A percentile compares a stretch with the other conserved stretches of the same genome.
These are phyloP conservation scores for Diplodia seriata DNA, from an alignment of 2,329 filamentous ascomycete species.

Conservation along the genomic window DNA sequence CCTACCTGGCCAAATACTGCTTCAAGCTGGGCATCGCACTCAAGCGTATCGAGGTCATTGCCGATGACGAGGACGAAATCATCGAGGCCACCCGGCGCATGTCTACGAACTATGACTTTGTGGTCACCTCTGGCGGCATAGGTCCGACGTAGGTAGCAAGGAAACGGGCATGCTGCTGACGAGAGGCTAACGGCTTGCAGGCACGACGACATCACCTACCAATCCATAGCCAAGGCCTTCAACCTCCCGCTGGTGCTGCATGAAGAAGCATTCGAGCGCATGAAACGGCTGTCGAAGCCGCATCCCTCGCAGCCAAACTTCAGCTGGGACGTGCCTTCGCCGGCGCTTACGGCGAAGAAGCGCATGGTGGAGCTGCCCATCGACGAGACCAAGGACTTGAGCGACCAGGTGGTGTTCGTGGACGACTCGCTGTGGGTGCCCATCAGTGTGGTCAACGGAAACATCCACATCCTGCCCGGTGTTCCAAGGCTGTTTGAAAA, in stretches of 20 bases:
- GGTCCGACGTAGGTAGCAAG: constrained; percentile 79
- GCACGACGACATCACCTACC: constrained; percentile 97
- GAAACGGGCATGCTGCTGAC: constrained; percentile 36
- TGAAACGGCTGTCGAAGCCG: constrained; percentile 80
- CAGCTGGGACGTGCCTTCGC: constrained; percentile 82
- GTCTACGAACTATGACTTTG: constrained; percentile 89
- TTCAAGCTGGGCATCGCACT: constrained; percentile 71
- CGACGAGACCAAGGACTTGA: constrained; percentile 68
- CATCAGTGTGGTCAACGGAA: constrained; percentile 85
- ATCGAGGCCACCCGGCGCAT: constrained; percentile 85
- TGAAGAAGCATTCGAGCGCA: constrained; percentile 75
- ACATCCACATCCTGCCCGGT: constrained; percentile 90
- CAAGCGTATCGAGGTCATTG: constrained; percentile 89
- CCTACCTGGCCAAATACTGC: constrained; percentile 70
- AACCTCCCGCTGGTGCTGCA: constrained; percentile 77
- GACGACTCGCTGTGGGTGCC: constrained; percentile 89
- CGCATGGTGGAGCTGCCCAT: constrained; percentile 90
- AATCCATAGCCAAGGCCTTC: constrained; percentile 91
- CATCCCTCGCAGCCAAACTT: constrained; percentile 77
- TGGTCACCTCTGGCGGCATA: constrained; percentile 94
- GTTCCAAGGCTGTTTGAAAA: constrained; percentile 84
- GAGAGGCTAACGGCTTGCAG: constrained; percentile 53
- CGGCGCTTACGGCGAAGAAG: constrained; percentile 78
- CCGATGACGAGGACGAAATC: constrained; percentile 90
- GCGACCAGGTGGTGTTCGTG: constrained; percentile 79